Percentiles rank a stretch among this genome's conserved stretches.
Conservation (phyloP, 2,329 filamentous ascomycete genomes). For the Dichotomopilus funicola region DNA sequence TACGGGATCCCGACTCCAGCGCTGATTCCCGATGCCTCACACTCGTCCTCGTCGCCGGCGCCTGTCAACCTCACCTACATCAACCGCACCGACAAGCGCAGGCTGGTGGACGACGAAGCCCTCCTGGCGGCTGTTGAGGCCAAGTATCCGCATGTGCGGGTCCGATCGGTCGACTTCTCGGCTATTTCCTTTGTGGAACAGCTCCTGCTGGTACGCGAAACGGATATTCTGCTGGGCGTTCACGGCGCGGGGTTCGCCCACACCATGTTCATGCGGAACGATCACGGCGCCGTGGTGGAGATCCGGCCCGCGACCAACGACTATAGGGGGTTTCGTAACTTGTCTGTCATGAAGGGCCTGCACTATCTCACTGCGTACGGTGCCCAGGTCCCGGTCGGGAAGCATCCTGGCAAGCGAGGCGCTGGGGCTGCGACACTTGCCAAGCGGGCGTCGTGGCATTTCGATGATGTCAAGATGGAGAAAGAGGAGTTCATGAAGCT, state of each 20-base stretch:
- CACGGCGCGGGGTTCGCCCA: conserved; percentile 41
- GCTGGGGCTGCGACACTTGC: not conserved
- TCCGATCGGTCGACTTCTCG: conserved; percentile 34
- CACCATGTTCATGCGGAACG: conserved; percentile 33
- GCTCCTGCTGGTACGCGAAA: conserved; percentile 29
- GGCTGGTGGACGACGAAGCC: conserved; percentile 25
- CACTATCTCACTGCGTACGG: conserved; percentile 34
- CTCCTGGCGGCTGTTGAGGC: conserved; percentile 25
- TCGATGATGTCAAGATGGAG: not conserved
- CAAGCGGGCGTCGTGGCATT: not conserved
- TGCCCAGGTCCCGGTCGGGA: conserved; percentile 2
- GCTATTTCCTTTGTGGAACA: conserved; percentile 33
- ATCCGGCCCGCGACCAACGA: conserved; percentile 33
- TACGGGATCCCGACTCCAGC: conserved; percentile 21
- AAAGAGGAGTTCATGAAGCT: not conserved
- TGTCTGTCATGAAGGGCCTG: conserved; percentile 33
- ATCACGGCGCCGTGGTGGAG: conserved; percentile 34
- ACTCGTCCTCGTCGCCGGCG: not conserved
- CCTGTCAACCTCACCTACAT: conserved; percentile 31
- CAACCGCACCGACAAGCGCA: conserved; percentile 29
- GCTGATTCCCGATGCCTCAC: too few relatives aligned
- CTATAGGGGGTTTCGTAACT: conserved; percentile 36
- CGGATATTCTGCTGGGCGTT: conserved; percentile 38
- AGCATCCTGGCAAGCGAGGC: too few relatives aligned
- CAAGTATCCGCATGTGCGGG: conserved; percentile 24